Evolutionary conservation across 2,329 filamentous ascomycete species (phyloP).

Genomic region (Cladosporium sp.): DNA sequence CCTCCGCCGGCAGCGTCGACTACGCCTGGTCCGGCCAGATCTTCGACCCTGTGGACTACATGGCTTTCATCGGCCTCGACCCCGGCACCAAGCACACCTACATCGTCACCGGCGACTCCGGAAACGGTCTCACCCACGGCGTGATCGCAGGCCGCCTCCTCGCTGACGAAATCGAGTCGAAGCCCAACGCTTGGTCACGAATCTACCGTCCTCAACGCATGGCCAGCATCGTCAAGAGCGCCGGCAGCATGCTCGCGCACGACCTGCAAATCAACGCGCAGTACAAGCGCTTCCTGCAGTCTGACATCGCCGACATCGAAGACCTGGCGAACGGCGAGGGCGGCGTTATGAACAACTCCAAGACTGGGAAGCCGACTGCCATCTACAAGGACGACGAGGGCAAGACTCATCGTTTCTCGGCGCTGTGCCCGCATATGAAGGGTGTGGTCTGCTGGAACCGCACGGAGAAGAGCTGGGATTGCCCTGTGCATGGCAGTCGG

Average conservation of each 20-base stretch:
- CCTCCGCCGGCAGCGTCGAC: conserved; percentile 51
- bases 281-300: conserved; percentile 56
- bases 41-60: conserved; percentile 56
- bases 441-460: conserved; percentile 59
- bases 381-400: conserved; percentile 59
- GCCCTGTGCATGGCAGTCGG: conserved; percentile 49
- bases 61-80: conserved; percentile 59
- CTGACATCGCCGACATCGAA: conserved; percentile 59
- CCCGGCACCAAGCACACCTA: conserved; percentile 54
- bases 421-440: conserved; percentile 58
- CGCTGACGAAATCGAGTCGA: conserved; percentile 54
- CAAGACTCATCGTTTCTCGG: conserved; percentile 52
- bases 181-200: conserved; percentile 51
- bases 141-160: conserved; percentile 55
- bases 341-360: conserved; percentile 54
- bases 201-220: conserved; percentile 55
- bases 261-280: conserved; percentile 58
- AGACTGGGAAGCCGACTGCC: conserved; percentile 49
- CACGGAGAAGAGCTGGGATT: conserved; percentile 57
- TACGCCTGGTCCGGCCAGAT: conserved; percentile 61
- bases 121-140: conserved; percentile 59
- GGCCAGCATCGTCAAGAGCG: conserved; percentile 46
- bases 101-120: conserved; percentile 58
- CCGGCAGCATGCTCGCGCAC: conserved; percentile 50
- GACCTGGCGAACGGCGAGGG: conserved; percentile 53